Conservation (phyloP, 495 filamentous ascomycete genomes). For the Xylaria flabelliformis region DNA sequence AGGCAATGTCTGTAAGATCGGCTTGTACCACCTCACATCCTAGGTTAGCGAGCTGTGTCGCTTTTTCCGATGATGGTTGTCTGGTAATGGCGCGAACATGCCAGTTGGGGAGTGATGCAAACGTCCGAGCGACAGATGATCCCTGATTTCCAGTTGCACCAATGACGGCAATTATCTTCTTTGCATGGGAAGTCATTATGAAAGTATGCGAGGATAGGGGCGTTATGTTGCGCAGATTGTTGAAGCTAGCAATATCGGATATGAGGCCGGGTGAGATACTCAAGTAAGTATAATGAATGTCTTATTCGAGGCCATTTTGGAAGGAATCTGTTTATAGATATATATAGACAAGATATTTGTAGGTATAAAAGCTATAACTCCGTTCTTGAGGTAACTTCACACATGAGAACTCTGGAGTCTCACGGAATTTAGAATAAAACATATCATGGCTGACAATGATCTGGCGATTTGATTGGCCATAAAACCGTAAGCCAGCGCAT, state of each 20-base stretch:
- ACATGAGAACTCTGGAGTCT: background rate
- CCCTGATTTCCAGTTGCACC: conserved; percentile 50
- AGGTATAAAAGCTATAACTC: background rate
- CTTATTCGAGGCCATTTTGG: background rate
- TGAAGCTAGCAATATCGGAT: background rate
- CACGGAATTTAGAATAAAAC: conserved; percentile 1
- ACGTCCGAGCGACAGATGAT: conserved; percentile 46
- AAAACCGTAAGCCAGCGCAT: conserved; percentile 26
- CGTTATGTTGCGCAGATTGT: background rate
- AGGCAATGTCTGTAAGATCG: conserved; percentile 21
- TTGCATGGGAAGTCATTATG: conserved; percentile 15
- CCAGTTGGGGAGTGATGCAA: conserved; percentile 40
- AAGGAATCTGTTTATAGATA: background rate
- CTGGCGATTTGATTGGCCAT: conserved; percentile 22
- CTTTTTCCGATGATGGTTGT: conserved; percentile 30
- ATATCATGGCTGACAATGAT: conserved; percentile 18
- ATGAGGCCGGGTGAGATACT: background rate
- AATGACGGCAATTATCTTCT: conserved; percentile 37
- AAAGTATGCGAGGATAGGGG: background rate
- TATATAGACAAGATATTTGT: conserved; percentile 9
- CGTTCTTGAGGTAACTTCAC: background rate
- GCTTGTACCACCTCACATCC: conserved; percentile 42
- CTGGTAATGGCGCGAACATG: conserved; percentile 47
- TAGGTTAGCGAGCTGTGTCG: conserved; percentile 30
- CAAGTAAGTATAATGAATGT: background rate